phyloP scores from a whole-genome alignment of 2,329 filamentous ascomycete genomes.

The Cercospora zeina region DNA sequence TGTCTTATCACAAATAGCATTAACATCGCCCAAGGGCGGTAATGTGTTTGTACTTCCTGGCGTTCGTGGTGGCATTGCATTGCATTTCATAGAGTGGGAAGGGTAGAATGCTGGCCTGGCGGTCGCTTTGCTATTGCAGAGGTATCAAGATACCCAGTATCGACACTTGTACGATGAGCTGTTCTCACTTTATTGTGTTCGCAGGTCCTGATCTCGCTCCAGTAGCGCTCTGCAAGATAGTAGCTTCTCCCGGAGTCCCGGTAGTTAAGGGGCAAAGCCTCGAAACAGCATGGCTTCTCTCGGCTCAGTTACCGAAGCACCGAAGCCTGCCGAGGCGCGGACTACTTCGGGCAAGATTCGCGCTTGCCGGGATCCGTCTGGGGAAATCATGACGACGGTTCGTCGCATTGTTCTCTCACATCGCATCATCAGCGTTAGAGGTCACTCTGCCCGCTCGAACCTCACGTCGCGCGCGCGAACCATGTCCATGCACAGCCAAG shows the following conservation, averaged over 20 bases:
- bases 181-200: neutral
- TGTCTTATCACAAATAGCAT: slow-evolving; percentile 85
- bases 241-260: neutral
- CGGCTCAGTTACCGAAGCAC: slow-evolving; percentile 10
- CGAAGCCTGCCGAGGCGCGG: slow-evolving; percentile 13
- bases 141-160: neutral
- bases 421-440: neutral
- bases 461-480: slow-evolving; percentile 2
- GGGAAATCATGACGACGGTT: slow-evolving; percentile 17
- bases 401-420: neutral
- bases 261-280: neutral
- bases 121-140: neutral
- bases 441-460: slow-evolving; percentile 1
- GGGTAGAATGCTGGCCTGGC: neutral
- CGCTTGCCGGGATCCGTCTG: slow-evolving; percentile 1
- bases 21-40: slow-evolving; percentile 51
- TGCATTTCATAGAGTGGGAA: neutral
- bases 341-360: slow-evolving; percentile 2
- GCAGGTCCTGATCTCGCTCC: neutral
- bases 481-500: slow-evolving; percentile 18
- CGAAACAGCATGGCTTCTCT: slow-evolving; percentile 5
- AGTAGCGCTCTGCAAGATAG: neutral
- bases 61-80: slow-evolving; percentile 19
- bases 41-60: neutral
- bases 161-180: neutral